These are phyloP conservation scores for Cladosporium phlei DNA, from an alignment of 2,329 filamentous ascomycete genomes.

Conservation along the genomic window DNA sequence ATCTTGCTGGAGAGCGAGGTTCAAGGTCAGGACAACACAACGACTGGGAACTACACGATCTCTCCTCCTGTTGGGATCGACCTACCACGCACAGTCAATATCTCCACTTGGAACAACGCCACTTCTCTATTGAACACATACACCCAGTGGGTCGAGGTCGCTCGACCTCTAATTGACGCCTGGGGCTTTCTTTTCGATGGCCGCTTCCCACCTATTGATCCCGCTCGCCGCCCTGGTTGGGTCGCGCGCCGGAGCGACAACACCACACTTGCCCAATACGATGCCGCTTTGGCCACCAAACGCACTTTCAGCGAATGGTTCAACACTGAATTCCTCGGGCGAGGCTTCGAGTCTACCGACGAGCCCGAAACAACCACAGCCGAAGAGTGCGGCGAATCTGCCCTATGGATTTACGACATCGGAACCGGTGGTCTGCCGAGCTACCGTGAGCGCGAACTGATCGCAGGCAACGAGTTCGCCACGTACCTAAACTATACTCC, in stretches of 20 bases:
- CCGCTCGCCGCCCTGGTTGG: conserved; percentile 32
- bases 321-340: not conserved
- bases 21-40: not conserved
- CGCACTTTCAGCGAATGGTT: conserved; percentile 16
- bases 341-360: not conserved
- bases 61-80: conserved; percentile 28
- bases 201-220: conserved; percentile 38
- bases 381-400: conserved; percentile 37
- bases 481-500: conserved; percentile 33
- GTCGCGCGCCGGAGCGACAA: conserved; percentile 25
- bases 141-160: conserved; percentile 33
- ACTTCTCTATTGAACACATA: conserved; percentile 32
- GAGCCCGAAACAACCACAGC: conserved; percentile 11
- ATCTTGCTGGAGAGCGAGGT: not conserved
- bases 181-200: conserved; percentile 35
- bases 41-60: conserved; percentile 30
- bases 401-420: conserved; percentile 39
- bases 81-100: conserved; percentile 27
- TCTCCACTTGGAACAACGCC: conserved; percentile 27
- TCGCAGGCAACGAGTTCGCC: conserved; percentile 27
- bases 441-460: conserved; percentile 36
- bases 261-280: conserved; percentile 19
- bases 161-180: conserved; percentile 29
- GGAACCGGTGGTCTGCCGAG: conserved; percentile 40
- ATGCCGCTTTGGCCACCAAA: conserved; percentile 27